A percentile compares a stretch with the other conserved stretches of the same genome.
phyloP scores from a whole-genome alignment of 768 basidiomycete species.

The Hemileccinum rubropunctum region DNA sequence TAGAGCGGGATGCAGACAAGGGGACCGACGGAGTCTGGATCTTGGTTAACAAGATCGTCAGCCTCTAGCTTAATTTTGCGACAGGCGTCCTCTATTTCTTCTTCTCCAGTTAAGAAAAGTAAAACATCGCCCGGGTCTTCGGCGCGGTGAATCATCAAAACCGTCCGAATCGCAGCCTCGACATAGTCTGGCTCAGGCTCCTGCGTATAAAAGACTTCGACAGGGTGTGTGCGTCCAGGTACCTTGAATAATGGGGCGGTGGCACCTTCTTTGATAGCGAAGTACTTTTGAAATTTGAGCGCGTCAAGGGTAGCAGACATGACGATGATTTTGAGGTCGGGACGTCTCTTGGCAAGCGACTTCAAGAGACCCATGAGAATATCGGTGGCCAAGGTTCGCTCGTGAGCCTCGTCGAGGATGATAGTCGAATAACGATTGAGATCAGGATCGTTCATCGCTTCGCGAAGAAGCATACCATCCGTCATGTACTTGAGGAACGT shows the following conservation, averaged over 20 bases:
- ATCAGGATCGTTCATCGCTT: conserved; percentile 95
- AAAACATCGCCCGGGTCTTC: conserved; percentile 93
- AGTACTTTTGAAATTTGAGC: conserved; percentile 95
- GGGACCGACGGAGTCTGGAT: conserved; percentile 78
- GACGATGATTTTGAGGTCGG: conserved; percentile 94
- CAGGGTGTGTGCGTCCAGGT: conserved; percentile 90
- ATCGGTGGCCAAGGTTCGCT: conserved; percentile 96
- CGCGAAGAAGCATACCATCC: conserved; percentile 97
- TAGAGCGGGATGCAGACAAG: conserved; percentile 90
- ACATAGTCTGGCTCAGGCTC: conserved; percentile 95
- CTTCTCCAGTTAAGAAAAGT: conserved; percentile 95
- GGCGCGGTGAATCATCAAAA: conserved; percentile 94
- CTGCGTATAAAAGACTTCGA: conserved; percentile 93
- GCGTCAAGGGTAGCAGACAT: conserved; percentile 99
- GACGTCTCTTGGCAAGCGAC: conserved; percentile 69
- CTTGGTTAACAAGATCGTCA: conserved; percentile 73
- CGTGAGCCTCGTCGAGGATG: conserved; percentile 98
- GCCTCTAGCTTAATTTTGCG: conserved; percentile 90
- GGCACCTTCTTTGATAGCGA: conserved; percentile 44
- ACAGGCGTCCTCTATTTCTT: conserved; percentile 97
- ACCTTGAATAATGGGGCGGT: conserved; percentile 84
- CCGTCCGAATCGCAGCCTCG: conserved; percentile 94
- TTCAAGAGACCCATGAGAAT: conserved; percentile 98
- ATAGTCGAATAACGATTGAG: conserved; percentile 93
- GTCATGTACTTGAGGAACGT: conserved; percentile 99